Percentiles rank a stretch among this genome's conserved stretches.
phyloP scores from a whole-genome alignment of 2,329 filamentous ascomycete genomes.

The Aspergillus transmontanensis region DNA sequence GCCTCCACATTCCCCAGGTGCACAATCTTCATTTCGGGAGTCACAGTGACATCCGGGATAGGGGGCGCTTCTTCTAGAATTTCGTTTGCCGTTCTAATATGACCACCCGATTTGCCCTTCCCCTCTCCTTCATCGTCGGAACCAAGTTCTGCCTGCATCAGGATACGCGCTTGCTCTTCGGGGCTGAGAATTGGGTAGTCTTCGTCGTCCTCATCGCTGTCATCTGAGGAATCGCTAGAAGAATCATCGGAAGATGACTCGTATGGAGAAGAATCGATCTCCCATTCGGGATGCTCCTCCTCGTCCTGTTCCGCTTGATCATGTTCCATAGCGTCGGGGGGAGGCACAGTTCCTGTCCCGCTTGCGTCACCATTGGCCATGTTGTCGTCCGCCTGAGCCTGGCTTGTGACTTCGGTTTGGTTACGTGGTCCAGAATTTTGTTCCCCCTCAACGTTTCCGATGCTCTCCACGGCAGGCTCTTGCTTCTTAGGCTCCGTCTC shows the following conservation, averaged over 20 bases:
- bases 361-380: conserved; percentile 9
- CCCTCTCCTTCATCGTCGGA: conserved; percentile 75
- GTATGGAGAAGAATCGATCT: conserved; percentile 75
- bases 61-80: conserved; percentile 62
- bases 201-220: conserved; percentile 52
- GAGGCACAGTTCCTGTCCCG: conserved; percentile 8
- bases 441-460: conserved; percentile 34
- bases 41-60: conserved; percentile 78
- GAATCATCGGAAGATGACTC: conserved; percentile 64
- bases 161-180: conserved; percentile 78
- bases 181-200: conserved; percentile 74
- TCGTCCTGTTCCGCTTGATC: conserved; percentile 26
- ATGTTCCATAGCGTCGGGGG: conserved; percentile 12
- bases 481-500: conserved; percentile 3
- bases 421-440: conserved; percentile 12
- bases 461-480: conserved; percentile 7
- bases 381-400: not conserved
- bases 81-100: conserved; percentile 83
- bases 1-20: conserved; percentile 75
- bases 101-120: conserved; percentile 47
- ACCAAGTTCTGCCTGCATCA: conserved; percentile 80
- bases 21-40: conserved; percentile 73
- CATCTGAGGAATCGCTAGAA: conserved; percentile 65
- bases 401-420: conserved; percentile 11
- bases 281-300: conserved; percentile 74